phyloP scores from a whole-genome alignment of 257 asterid genomes.

The Solanum habrochaites region DNA sequence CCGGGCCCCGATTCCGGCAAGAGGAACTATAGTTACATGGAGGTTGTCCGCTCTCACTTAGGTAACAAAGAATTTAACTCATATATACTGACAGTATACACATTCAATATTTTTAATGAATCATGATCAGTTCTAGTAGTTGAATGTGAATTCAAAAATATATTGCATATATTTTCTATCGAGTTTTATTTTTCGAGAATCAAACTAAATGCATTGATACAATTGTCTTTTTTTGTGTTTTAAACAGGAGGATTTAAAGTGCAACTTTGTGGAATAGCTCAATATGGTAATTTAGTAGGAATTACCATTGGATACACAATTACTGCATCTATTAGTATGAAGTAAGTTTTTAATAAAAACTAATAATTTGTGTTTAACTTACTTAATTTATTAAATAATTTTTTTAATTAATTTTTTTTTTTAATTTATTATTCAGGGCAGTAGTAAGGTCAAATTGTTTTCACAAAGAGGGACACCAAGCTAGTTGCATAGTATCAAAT shows the following conservation, averaged over 20 bases:
- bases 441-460: slow-evolving; percentile 22
- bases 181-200: too few relatives aligned
- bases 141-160: background rate
- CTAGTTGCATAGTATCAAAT: slow-evolving; percentile 11
- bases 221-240: background rate
- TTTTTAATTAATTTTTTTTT: background rate
- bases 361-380: background rate
- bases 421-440: slow-evolving; percentile 4
- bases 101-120: too few relatives aligned
- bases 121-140: background rate
- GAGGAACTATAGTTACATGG: slow-evolving; percentile 10
- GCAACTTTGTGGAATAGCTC: slow-evolving; percentile 3
- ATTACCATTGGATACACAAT: slow-evolving; percentile 10
- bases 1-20: slow-evolving; percentile 5
- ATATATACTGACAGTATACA: rapidly evolving
- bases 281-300: slow-evolving; percentile 2
- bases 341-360: background rate
- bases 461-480: slow-evolving; percentile 2
- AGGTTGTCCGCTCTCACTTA: slow-evolving; percentile 9
- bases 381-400: background rate
- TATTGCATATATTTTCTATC: too few relatives aligned
- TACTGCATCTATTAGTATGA: slow-evolving; percentile 30
- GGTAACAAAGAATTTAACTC: background rate
- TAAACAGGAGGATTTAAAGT: slow-evolving; percentile 2
- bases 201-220: background rate